Base-by-base conservation (phyloP, 2,329 filamentous ascomycete species). In the Colletotrichum navitas region DNA sequence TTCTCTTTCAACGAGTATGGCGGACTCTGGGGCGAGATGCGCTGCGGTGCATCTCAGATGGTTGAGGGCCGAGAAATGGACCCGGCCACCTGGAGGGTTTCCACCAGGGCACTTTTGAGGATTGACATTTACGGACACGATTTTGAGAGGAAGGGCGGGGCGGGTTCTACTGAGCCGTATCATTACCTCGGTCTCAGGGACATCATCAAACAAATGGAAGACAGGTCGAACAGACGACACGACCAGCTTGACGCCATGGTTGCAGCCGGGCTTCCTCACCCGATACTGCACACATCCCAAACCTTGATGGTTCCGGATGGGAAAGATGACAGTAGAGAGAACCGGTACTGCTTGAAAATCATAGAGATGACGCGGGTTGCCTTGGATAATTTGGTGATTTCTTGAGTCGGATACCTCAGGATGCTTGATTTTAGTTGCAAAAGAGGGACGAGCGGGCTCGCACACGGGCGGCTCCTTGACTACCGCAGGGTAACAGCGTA, bases 101-200 rank as follows among this genome's bases (percentile, higher is more conserved):
- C 83, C 2, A 83, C 90, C 51, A 83, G 88, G 18, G 85, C 86
- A 2, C 79, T 91, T 67, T 79, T 91, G 24, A 85, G 85, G 69
- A 75, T 87, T 16, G 89, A 91, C 75, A 85, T 91, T 10, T 89
- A 91, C 76, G 89, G 89, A 0, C 76, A 87, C 36, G 76, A 78
- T 16, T 75, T 76, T 29, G 63, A 72, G n/a, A 49, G 59, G 32
- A 39, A 24, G 5, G 75, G 75, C 21, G 74, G 76, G 39, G 49
- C 52, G 24, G 70, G 67, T 68, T 26, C 59, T 12, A 32, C 18
- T 8, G 21, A 39, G 24, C 41, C 24, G 2, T 55, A 61, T 26
- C 58, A 67, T 24, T 85, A 87, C 55, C 80, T 84, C 29, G 88
- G 88, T 0, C 80, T 91, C 5, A 86, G 83, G 76, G 88, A 89